phyloP scores from a whole-genome alignment of 2,329 filamentous ascomycete genomes.

The Penicillium sumatraense region DNA sequence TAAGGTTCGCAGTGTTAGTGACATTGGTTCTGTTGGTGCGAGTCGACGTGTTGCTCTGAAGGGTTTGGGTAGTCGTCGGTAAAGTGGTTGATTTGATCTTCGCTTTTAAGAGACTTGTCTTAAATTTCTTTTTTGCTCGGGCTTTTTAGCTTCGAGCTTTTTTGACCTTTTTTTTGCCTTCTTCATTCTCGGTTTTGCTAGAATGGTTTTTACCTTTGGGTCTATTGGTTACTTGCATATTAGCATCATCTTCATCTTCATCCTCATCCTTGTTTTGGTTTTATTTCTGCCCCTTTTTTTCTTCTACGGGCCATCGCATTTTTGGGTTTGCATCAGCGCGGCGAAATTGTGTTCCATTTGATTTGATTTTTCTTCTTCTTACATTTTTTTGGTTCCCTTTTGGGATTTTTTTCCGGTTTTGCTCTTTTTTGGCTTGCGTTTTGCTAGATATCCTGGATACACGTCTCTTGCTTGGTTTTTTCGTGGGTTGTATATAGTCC shows the following conservation, averaged over 20 bases:
- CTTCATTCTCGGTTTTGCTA: too few species aligned
- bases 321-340: conserved; percentile 30
- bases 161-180: conserved; percentile 13
- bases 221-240: not conserved
- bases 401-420: not conserved
- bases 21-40: conserved; percentile 40
- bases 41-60: conserved; percentile 45
- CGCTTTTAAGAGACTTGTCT: too few species aligned
- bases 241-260: conserved; percentile 8
- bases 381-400: not conserved
- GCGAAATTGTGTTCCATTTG: conserved; percentile 23
- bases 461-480: not conserved
- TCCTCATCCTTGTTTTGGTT: conserved; percentile 11
- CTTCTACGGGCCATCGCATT: conserved; percentile 9
- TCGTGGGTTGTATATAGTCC: not conserved
- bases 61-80: conserved; percentile 37
- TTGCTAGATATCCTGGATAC: not conserved
- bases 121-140: too few species aligned
- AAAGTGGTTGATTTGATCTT: too few species aligned
- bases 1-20: conserved; percentile 44
- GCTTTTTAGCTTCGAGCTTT: conserved; percentile 7
- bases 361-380: conserved; percentile 7
- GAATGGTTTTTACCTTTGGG: too few species aligned
- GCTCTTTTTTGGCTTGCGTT: not conserved
- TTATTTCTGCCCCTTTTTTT: too few species aligned